Conservation (phyloP, 768 basidiomycete genomes). For the Suillus subaureus region DNA sequence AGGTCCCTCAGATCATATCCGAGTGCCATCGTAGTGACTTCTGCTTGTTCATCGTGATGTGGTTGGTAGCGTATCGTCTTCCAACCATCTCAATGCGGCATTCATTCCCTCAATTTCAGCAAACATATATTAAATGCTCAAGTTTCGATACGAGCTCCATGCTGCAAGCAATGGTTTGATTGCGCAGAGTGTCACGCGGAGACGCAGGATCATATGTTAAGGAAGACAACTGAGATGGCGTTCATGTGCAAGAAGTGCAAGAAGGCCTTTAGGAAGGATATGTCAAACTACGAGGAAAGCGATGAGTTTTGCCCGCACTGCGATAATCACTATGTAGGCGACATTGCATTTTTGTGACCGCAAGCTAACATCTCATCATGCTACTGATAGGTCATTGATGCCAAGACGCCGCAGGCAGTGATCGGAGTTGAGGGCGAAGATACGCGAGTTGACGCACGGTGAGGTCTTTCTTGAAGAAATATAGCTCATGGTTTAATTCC, state of each 20-base stretch:
- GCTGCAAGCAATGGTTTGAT: constrained; percentile 98
- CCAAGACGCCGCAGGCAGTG: constrained; percentile 86
- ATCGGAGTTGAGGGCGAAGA: constrained; percentile 92
- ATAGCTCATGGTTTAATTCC: background rate
- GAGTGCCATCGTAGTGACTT: background rate
- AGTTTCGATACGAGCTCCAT: constrained; percentile 93
- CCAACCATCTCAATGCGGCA: background rate
- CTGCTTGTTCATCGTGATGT: constrained; percentile 19
- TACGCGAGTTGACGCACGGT: constrained; percentile 85
- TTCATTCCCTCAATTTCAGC: constrained; percentile 42
- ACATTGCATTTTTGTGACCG: background rate
- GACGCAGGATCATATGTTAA: constrained; percentile 68
- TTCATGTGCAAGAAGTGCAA: constrained; percentile 90
- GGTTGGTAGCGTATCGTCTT: constrained; percentile 22
- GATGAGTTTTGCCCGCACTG: constrained; percentile 99
- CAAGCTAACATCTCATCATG: background rate
- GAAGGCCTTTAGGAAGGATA: constrained; percentile 97
- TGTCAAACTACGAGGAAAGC: constrained; percentile 89
- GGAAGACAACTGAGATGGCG: constrained; percentile 80
- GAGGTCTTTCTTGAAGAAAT: constrained; percentile 23
- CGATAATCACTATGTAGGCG: constrained; percentile 93
- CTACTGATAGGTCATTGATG: constrained; percentile 75
- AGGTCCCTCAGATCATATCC: background rate
- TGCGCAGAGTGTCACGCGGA: constrained; percentile 96
- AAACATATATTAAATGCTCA: constrained; percentile 97